Conservation (phyloP, 371 early-diverging fungal genomes). For the Mucor circinelloides region DNA sequence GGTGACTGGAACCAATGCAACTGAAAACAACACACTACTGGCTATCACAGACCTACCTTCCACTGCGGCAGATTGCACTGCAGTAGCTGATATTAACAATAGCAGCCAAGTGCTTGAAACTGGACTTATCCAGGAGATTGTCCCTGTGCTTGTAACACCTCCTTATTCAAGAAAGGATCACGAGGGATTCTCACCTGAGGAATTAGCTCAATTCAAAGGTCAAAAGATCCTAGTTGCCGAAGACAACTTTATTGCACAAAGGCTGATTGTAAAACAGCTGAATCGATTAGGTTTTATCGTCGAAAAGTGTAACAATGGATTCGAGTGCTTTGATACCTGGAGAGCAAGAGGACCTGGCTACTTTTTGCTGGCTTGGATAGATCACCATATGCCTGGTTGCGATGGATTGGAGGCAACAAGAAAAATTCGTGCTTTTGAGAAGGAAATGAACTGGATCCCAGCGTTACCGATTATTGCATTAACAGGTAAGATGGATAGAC, state of each 20-base stretch:
- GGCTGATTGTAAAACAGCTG: slow-evolving; percentile 45
- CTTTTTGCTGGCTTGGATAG: slow-evolving; percentile 45
- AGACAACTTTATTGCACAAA: slow-evolving; percentile 47
- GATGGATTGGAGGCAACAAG: slow-evolving; percentile 50
- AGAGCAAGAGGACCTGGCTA: slow-evolving; percentile 35
- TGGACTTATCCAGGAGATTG: neutral
- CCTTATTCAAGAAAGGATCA: slow-evolving; percentile 18
- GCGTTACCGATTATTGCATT: slow-evolving; percentile 47
- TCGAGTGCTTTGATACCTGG: slow-evolving; percentile 48
- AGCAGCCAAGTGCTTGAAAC: neutral
- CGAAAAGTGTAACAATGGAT: slow-evolving; percentile 46
- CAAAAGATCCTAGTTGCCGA: slow-evolving; percentile 47
- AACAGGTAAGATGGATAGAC: slow-evolving; percentile 34
- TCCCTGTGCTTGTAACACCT: neutral
- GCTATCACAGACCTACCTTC: neutral
- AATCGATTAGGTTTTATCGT: slow-evolving; percentile 40
- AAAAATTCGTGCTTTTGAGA: slow-evolving; percentile 36
- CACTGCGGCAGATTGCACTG: neutral
- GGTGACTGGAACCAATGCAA: neutral
- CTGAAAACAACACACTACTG: neutral
- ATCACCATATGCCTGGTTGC: slow-evolving; percentile 55
- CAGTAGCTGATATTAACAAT: neutral
- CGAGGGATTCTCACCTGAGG: slow-evolving; percentile 40
- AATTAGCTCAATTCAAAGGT: slow-evolving; percentile 42
- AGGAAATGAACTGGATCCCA: slow-evolving; percentile 18